phyloP scores from a whole-genome alignment of 192 early-diverging fungal genomes.

The Gonapodya prolifera region DNA sequence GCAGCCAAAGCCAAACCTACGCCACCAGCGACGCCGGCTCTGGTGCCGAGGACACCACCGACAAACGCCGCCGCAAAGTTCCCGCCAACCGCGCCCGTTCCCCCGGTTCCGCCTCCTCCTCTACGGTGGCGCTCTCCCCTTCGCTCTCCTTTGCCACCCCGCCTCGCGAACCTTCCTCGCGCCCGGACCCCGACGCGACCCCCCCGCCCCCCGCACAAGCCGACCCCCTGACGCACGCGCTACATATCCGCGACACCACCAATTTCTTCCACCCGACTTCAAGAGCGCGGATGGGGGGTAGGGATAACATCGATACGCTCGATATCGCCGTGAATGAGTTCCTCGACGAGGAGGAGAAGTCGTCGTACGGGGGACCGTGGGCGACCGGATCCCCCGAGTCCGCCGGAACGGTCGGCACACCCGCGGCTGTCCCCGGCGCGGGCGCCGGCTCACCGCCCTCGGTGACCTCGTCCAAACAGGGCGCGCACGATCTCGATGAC shows the following conservation, averaged over 20 bases:
- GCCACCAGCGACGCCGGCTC: too few species aligned
- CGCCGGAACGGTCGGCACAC: too few species aligned
- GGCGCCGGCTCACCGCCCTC: not conserved
- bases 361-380: not conserved
- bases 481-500: not conserved
- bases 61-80: not conserved
- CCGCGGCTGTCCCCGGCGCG: not conserved
- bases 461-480: not conserved
- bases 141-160: not conserved
- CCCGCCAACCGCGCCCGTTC: not conserved
- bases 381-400: not conserved
- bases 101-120: not conserved
- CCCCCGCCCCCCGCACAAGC: not conserved
- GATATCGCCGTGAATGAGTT: not conserved
- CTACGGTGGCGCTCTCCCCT: not conserved
- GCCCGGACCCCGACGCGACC: not conserved
- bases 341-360: not conserved
- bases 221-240: not conserved
- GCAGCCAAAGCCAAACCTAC: too few species aligned
- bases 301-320: not conserved
- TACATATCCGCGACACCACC: not conserved
- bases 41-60: not conserved
- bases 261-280: not conserved
- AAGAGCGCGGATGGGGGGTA: not conserved
- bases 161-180: not conserved